Base-by-base conservation (phyloP, 2,329 filamentous ascomycete species). In the Macrophomina phaseolina region DNA sequence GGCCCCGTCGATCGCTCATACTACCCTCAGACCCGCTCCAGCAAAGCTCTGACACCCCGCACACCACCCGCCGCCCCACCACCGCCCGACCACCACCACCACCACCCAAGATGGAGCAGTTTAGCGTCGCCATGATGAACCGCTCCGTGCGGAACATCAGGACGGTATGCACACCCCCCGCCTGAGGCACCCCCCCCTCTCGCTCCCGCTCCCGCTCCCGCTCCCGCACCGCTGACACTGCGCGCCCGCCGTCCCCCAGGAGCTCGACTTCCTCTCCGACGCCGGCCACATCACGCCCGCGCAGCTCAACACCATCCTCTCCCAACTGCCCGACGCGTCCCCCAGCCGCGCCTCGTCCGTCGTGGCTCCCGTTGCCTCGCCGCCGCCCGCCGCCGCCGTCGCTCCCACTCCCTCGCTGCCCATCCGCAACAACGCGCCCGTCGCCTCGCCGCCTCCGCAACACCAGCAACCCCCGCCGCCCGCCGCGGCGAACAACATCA, bases 221-320 rank as follows among this genome's bases (percentile, higher is more conserved):
- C 14, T 36, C 49, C 48, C 23, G 23, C 23, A 23, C 42, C 12
- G 14, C 16, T 18, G 12, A 61, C 40, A 23, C 51, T 12, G 14
- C 40, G 7, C 14, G 14, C 40, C 23, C 11, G 30, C 68, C 74
- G 68, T 77, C 69, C 38, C 18, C 18, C 71, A 97, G 94, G 94
- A 97, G 82, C 91, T 97, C 68, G 93, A 97, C 80, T 91, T 89
- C 72, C 91, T 98, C 68, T 87, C 92, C 71, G 94, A 97, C 78
- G 88, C 91, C 74, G 90, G 90, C 71, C 85, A 94, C 75, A 92
- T 98, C 77, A 88, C 86, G 69, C 89, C 91, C 68, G 82, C 88
- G 66, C 88, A 90, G 75, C 93, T 94, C 76, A 90, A 92, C 74
- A 86, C 85, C 62, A 92, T 97, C 77, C 85, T 90, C 75, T 81